Percentiles rank a stretch among this genome's conserved stretches.
These are phyloP conservation scores for Turnera subulata DNA, from an alignment of 345 rosid genomes.

Conservation along the genomic window DNA sequence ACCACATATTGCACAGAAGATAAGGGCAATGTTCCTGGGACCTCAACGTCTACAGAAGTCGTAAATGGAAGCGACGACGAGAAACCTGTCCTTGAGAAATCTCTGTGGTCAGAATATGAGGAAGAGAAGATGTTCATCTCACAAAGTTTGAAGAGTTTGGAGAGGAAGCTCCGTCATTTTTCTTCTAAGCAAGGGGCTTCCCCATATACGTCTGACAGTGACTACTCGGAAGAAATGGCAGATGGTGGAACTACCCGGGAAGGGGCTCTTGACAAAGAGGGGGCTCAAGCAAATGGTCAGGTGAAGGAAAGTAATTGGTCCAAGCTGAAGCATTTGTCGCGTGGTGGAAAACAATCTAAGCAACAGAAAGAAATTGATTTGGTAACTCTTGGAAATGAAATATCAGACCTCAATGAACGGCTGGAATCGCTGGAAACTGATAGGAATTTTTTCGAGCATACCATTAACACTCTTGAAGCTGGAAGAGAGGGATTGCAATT, in stretches of 20 bases:
- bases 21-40: conserved; percentile 9
- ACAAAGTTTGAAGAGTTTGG: conserved; percentile 28
- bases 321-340: conserved; percentile 1
- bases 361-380: conserved; percentile 19
- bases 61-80: conserved; percentile 12
- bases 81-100: conserved; percentile 14
- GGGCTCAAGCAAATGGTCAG: conserved; percentile 3
- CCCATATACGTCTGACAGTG: conserved; percentile 19
- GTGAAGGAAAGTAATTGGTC: conserved; percentile 10
- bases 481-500: conserved; percentile 37
- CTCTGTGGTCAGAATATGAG: conserved; percentile 29
- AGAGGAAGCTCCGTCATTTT: conserved; percentile 37
- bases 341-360: conserved; percentile 6
- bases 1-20: conserved; percentile 9
- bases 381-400: conserved; percentile 36
- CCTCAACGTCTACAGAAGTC: conserved; percentile 8
- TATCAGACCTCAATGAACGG: conserved; percentile 42
- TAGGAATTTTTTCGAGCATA: conserved; percentile 32
- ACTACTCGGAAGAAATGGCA: conserved; percentile 19
- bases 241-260: conserved; percentile 13
- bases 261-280: conserved; percentile 16
- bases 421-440: conserved; percentile 51
- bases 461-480: conserved; percentile 37
- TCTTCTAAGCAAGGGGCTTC: conserved; percentile 15
- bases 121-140: conserved; percentile 37